Conservation (phyloP, 495 filamentous ascomycete species). For the Lasiosphaeris hirsuta region DNA sequence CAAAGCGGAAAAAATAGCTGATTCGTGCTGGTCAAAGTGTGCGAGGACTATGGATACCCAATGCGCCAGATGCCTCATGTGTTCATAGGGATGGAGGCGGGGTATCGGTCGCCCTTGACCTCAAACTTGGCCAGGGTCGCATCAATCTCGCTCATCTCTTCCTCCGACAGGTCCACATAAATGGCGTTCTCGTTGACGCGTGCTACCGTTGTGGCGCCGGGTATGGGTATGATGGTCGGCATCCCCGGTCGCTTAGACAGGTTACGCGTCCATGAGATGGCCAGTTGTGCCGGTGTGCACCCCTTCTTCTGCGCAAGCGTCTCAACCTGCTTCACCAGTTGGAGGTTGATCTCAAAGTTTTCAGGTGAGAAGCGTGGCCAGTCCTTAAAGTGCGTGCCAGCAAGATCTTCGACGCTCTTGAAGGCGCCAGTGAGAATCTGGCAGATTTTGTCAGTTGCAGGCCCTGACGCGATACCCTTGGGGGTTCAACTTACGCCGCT, state of each 20-base stretch:
- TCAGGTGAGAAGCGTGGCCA: conserved; percentile 52
- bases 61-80: conserved; percentile 30
- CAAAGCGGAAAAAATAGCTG: not conserved
- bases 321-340: conserved; percentile 65
- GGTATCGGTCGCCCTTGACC: conserved; percentile 43
- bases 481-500: conserved; percentile 41
- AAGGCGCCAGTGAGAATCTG: too few relatives aligned
- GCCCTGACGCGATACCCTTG: too few relatives aligned
- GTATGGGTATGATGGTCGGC: conserved; percentile 78
- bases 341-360: conserved; percentile 68
- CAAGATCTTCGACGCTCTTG: conserved; percentile 74
- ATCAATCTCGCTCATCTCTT: conserved; percentile 52
- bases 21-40: too few relatives aligned
- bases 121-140: conserved; percentile 40
- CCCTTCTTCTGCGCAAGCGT: conserved; percentile 66
- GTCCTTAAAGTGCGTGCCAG: conserved; percentile 68
- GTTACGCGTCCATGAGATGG: conserved; percentile 64
- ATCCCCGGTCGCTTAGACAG: conserved; percentile 57
- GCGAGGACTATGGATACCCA: too few relatives aligned
- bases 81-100: conserved; percentile 24
- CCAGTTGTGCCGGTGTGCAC: conserved; percentile 70
- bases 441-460: too few relatives aligned
- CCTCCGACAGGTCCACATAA: conserved; percentile 41
- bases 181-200: conserved; percentile 51
- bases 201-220: conserved; percentile 57